Percentiles rank a stretch among this genome's conserved stretches.
These are phyloP conservation scores for Exophiala oligosperma DNA, from an alignment of 2,329 filamentous ascomycete genomes.

Conservation along the genomic window DNA sequence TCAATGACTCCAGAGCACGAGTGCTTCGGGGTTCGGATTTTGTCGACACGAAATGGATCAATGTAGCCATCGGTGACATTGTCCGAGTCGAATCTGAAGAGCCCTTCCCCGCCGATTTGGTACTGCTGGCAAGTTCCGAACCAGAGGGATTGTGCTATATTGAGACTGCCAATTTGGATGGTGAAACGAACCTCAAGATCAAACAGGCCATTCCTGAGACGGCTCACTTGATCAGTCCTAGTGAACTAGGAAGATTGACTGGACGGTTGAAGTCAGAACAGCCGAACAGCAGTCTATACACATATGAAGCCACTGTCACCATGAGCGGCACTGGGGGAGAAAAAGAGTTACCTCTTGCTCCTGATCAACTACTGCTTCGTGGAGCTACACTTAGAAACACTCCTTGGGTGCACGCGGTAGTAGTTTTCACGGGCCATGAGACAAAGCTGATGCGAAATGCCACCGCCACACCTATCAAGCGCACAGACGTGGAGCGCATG, in stretches of 20 bases:
- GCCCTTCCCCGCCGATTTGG: conserved; percentile 90
- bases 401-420: conserved; percentile 92
- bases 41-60: conserved; percentile 87
- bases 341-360: conserved; percentile 84
- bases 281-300: conserved; percentile 97
- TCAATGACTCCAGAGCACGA: conserved; percentile 84
- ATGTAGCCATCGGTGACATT: conserved; percentile 89
- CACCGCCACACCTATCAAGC: conserved; percentile 94
- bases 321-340: conserved; percentile 88
- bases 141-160: conserved; percentile 98
- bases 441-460: conserved; percentile 99
- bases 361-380: conserved; percentile 88
- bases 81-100: conserved; percentile 91
- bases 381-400: conserved; percentile 94
- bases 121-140: conserved; percentile 90
- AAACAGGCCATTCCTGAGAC: conserved; percentile 97
- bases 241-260: conserved; percentile 79
- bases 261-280: conserved; percentile 92
- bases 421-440: conserved; percentile 97
- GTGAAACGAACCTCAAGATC: conserved; percentile 98
- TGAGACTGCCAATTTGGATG: conserved; percentile 95
- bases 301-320: conserved; percentile 93
- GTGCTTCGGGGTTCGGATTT: conserved; percentile 83
- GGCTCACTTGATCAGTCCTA: conserved; percentile 78
- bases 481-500: conserved; percentile 90